Conservation (phyloP, 2,329 filamentous ascomycete species). For the Cladophialophora yegresii region DNA sequence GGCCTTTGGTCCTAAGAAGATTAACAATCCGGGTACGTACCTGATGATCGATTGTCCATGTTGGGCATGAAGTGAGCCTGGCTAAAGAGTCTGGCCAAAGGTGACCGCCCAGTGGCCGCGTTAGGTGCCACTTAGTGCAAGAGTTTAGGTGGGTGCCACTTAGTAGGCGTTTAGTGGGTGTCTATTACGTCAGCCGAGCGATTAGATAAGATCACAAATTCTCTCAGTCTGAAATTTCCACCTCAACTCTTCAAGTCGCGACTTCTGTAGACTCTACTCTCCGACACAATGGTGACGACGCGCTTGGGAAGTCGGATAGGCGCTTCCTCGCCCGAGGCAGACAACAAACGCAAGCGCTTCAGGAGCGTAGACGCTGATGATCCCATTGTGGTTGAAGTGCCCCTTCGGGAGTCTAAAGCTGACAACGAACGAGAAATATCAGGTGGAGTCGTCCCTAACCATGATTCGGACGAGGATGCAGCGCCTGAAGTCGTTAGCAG, state of each 20-base stretch:
- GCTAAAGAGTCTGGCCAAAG: no score
- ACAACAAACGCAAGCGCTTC: slow-evolving; percentile 26
- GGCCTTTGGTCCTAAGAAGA: no score
- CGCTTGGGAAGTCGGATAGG: slow-evolving; percentile 13
- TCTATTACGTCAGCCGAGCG: neutral
- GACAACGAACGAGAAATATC: neutral
- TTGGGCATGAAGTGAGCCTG: no score
- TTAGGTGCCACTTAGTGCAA: no score
- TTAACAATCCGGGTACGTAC: no score
- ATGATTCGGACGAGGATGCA: slow-evolving; percentile 18
- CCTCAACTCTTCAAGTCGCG: neutral
- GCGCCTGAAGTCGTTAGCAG: slow-evolving; percentile 28
- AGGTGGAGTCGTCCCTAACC: neutral
- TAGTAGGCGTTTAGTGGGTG: no score
- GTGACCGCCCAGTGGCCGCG: no score
- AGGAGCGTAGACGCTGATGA: slow-evolving; percentile 23
- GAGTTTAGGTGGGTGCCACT: no score
- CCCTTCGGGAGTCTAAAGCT: neutral
- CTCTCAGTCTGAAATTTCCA: neutral
- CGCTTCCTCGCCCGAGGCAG: neutral
- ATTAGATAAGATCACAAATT: slow-evolving; percentile 5
- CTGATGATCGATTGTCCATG: no score
- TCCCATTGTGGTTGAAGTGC: neutral
- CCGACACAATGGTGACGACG: slow-evolving; percentile 25
- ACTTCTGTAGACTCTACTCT: neutral